These are phyloP conservation scores for Insectozyma bohioensis DNA, from an alignment of 1,139 yeast genomes.

Conservation along the genomic window DNA sequence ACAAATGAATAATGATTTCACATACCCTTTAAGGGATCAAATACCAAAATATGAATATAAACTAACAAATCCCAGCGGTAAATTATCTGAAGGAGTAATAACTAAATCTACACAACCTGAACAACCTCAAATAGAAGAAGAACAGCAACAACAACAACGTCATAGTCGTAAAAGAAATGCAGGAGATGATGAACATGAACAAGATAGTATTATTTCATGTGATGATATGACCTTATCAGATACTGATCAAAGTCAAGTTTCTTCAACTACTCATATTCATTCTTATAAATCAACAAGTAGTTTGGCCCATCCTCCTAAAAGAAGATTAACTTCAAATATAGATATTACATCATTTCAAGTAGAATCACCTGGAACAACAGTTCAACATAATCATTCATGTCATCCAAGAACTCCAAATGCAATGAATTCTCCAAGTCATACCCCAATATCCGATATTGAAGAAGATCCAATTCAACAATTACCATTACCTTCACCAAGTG, in stretches of 20 bases:
- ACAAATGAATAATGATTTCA: conserved; percentile 8
- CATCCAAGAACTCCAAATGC: conserved; percentile 35
- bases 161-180: conserved; percentile 23
- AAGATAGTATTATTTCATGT: conserved; percentile 26
- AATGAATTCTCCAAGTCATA: conserved; percentile 33
- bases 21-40: conserved; percentile 33
- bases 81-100: conserved; percentile 28
- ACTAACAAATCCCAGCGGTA: conserved; percentile 32
- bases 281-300: conserved; percentile 18
- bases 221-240: conserved; percentile 42
- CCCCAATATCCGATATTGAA: conserved; percentile 41
- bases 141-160: neutral
- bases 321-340: conserved; percentile 27
- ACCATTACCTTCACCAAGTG: conserved; percentile 69
- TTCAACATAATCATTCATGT: conserved; percentile 10
- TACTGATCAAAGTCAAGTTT: conserved; percentile 30
- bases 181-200: conserved; percentile 18
- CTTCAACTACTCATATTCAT: conserved; percentile 13
- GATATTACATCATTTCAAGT: conserved; percentile 7
- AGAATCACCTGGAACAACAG: conserved; percentile 11
- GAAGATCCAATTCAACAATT: conserved; percentile 44
- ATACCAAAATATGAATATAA: conserved; percentile 35
- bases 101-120: neutral
- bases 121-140: neutral
- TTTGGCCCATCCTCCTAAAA: conserved; percentile 33